A percentile compares a stretch with the other conserved stretches of the same genome.
phyloP scores from a whole-genome alignment of 495 filamentous ascomycete species.

The Lophiotrema nucula region DNA sequence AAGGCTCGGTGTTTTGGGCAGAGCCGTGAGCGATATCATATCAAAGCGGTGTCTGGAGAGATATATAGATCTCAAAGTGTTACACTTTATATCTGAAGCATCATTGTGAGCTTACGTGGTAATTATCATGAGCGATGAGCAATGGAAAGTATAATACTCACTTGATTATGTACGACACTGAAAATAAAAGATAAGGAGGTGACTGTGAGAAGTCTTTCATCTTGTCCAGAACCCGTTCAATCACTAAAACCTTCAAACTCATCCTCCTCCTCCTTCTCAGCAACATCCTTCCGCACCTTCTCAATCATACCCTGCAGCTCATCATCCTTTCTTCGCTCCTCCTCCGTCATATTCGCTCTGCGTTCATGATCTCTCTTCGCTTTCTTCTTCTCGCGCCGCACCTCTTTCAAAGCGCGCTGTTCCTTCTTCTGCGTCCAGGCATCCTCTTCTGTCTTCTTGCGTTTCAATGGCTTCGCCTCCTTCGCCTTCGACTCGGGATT shows the following conservation, averaged over 20 bases:
- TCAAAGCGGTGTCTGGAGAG: no score
- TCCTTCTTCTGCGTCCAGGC: conserved; percentile 88
- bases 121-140: no score
- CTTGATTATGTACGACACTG: no score
- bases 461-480: conserved; percentile 26
- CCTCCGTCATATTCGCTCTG: conserved; percentile 66
- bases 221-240: conserved; percentile 18
- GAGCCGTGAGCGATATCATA: no score
- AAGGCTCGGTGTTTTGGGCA: background rate
- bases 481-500: conserved; percentile 28
- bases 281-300: conserved; percentile 55
- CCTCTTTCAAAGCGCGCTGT: conserved; percentile 61
- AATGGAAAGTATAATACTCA: no score
- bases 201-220: no score
- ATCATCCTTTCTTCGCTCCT: conserved; percentile 65
- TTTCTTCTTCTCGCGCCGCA: conserved; percentile 71
- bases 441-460: conserved; percentile 58
- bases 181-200: no score
- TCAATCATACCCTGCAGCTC: conserved; percentile 74
- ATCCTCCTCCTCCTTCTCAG: conserved; percentile 36
- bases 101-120: no score
- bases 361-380: conserved; percentile 68
- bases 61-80: no score
- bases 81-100: no score
- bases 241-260: conserved; percentile 43